A percentile compares a stretch with the other conserved stretches of the same genome.
phyloP scores from a whole-genome alignment of 768 basidiomycete genomes.

The Boletus speciosus region DNA sequence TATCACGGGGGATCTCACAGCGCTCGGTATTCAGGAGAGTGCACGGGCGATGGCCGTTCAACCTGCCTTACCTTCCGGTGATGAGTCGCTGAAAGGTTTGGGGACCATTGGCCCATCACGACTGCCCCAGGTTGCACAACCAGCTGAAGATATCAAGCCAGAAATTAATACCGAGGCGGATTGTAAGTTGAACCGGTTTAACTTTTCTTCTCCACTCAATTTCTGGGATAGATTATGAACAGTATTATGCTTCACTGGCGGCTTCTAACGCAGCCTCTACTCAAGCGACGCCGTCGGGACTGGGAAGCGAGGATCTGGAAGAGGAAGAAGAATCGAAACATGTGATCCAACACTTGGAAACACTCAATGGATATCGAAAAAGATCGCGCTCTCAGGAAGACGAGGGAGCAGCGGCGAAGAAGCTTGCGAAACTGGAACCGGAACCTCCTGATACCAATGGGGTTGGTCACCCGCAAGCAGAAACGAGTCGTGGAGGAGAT shows the following conservation, averaged over 20 bases:
- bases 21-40: conserved; percentile 73
- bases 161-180: conserved; percentile 56
- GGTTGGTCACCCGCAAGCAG: neutral
- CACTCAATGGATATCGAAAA: conserved; percentile 69
- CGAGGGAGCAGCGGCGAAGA: conserved; percentile 40
- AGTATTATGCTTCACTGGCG: conserved; percentile 76
- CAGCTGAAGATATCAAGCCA: conserved; percentile 41
- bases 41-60: conserved; percentile 46
- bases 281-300: conserved; percentile 57
- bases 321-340: conserved; percentile 76
- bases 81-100: conserved; percentile 69
- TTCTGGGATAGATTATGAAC: conserved; percentile 62
- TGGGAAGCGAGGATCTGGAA: conserved; percentile 53
- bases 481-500: conserved; percentile 27
- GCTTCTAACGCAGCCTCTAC: conserved; percentile 58
- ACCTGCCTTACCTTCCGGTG: conserved; percentile 48
- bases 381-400: conserved; percentile 67
- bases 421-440: conserved; percentile 42
- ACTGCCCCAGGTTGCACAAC: conserved; percentile 27
- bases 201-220: neutral
- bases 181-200: conserved; percentile 43
- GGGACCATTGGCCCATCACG: conserved; percentile 48
- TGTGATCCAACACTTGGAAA: conserved; percentile 61
- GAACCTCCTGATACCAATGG: conserved; percentile 24
- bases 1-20: conserved; percentile 87